Conservation (phyloP, 2,329 filamentous ascomycete genomes). For the Fusarium concolor region DNA sequence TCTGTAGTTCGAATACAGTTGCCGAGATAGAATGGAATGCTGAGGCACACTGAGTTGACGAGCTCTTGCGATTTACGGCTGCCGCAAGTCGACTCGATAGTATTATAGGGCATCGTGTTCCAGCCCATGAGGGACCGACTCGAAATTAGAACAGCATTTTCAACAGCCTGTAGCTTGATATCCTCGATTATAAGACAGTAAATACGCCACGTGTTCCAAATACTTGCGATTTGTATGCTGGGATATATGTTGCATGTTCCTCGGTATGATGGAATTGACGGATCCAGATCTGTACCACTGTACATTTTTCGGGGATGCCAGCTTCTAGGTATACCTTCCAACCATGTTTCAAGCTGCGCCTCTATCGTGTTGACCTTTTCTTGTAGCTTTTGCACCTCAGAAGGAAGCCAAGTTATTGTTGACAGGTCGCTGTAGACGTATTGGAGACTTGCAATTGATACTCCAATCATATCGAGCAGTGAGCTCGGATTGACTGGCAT, state of each 20-base stretch:
- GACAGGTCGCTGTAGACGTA: background rate
- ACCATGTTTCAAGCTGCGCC: slow-evolving; percentile 4
- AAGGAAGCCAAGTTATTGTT: accelerated
- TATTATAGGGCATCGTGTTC: accelerated
- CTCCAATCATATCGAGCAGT: slow-evolving; percentile 16
- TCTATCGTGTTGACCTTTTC: background rate
- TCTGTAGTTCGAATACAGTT: background rate
- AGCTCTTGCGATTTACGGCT: background rate
- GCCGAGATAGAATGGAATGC: slow-evolving; percentile 37
- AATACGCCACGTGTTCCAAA: slow-evolving; percentile 34
- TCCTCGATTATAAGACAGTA: slow-evolving; percentile 11
- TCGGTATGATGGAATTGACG: background rate
- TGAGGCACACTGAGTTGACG: slow-evolving; percentile 17
- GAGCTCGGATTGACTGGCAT: slow-evolving; percentile 24
- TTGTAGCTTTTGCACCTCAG: accelerated
- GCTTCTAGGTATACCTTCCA: background rate
- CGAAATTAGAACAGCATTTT: accelerated
- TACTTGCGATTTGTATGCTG: slow-evolving; percentile 31
- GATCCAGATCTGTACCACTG: accelerated
- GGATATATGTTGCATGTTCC: slow-evolving; percentile 11
- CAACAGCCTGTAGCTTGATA: background rate
- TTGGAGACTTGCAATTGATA: slow-evolving; percentile 10
- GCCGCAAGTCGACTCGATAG: background rate
- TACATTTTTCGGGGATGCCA: slow-evolving; percentile 10
- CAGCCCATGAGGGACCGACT: accelerated